A percentile compares a stretch with the other conserved stretches of the same genome.
Conservation (phyloP, 2,329 filamentous ascomycete genomes). For the Elsinoe necatrix region DNA sequence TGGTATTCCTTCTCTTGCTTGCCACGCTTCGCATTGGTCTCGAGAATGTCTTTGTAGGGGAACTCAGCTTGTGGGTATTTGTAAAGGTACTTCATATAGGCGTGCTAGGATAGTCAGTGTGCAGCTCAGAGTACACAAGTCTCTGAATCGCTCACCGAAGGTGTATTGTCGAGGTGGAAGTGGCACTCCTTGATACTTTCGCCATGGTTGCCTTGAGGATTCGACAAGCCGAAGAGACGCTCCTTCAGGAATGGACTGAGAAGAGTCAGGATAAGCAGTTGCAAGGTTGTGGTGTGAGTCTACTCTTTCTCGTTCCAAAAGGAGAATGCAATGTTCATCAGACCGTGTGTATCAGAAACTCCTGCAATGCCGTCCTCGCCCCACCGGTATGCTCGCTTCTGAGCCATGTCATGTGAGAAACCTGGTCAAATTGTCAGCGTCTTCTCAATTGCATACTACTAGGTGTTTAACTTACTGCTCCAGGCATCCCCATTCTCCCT, state of each 20-base stretch:
- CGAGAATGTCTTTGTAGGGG: conserved; percentile 78
- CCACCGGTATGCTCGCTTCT: conserved; percentile 85
- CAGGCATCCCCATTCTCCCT: conserved; percentile 83
- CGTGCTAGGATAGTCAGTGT: conserved; percentile 55
- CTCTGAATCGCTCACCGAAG: conserved; percentile 47
- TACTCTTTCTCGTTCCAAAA: conserved; percentile 98
- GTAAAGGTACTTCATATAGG: conserved; percentile 98
- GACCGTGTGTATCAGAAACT: conserved; percentile 84
- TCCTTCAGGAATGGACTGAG: conserved; percentile 84
- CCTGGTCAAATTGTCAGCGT: conserved; percentile 45
- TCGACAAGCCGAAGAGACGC: conserved; percentile 86
- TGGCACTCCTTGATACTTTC: conserved; percentile 96
- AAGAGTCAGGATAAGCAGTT: conserved; percentile 32
- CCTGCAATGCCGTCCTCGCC: conserved; percentile 95
- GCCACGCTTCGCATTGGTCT: conserved; percentile 70
- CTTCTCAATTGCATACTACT: neutral
- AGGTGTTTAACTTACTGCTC: conserved; percentile 83
- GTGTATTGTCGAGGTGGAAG: conserved; percentile 93
- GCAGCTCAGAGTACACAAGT: conserved; percentile 17
- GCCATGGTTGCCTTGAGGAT: conserved; percentile 93
- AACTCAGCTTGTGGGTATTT: conserved; percentile 91
- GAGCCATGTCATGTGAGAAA: conserved; percentile 87
- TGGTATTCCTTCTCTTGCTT: conserved; percentile 83
- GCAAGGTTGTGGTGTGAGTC: conserved; percentile 24
- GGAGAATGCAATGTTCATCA: conserved; percentile 87